Percentiles rank a stretch among this genome's conserved stretches.
Evolutionary conservation across 129 eudicot genomes (phyloP).

Genomic region (Flaveria sonorensis): DNA sequence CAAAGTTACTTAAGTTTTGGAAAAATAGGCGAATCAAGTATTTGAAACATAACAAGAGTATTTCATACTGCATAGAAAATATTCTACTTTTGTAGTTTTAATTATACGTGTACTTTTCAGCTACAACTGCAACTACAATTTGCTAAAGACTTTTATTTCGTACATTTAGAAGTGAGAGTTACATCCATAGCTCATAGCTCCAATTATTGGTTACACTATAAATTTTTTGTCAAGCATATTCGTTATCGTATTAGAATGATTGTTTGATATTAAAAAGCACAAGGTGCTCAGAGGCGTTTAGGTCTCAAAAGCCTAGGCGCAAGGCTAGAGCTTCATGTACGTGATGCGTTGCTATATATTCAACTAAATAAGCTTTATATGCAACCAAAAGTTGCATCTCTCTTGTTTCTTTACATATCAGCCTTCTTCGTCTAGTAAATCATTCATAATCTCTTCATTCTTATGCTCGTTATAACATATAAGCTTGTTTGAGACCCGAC

Average conservation of each 20-base stretch:
- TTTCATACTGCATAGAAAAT: too few species aligned
- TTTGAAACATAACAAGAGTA: too few species aligned
- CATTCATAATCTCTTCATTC: background rate
- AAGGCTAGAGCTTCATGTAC: background rate
- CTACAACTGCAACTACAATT: constrained; percentile 2
- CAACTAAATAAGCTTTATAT: background rate
- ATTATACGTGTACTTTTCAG: background rate
- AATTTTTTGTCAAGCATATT: background rate
- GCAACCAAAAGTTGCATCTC: background rate
- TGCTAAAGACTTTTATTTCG: background rate
- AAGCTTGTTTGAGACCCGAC: too few species aligned
- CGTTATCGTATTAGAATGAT: background rate
- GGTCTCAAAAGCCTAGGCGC: background rate
- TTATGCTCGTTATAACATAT: background rate
- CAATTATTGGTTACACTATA: background rate
- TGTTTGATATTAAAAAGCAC: background rate
- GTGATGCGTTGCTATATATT: background rate
- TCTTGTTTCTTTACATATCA: background rate
- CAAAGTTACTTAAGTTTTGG: too few species aligned
- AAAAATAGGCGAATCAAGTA: too few species aligned
- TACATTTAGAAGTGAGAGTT: too few species aligned
- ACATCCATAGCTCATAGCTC: background rate
- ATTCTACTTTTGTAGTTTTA: too few species aligned
- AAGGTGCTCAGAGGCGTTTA: background rate
- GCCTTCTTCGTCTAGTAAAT: too few species aligned